phyloP scores from a whole-genome alignment of 2,329 filamentous ascomycete species.

The Chrysosphaeria jannelii region DNA sequence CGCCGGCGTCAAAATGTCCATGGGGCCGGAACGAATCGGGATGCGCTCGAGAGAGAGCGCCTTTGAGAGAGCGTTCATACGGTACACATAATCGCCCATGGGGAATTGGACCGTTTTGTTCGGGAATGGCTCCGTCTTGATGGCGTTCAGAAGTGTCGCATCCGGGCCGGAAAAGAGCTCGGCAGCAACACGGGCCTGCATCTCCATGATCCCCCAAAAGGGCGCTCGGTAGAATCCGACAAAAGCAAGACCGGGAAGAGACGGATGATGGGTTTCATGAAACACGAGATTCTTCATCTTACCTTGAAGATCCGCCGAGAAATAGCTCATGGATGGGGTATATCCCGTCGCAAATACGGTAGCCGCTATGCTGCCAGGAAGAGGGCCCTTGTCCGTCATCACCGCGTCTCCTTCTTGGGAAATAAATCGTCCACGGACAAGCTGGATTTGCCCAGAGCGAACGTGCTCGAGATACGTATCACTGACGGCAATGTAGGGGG shows the following conservation, averaged over 20 bases:
- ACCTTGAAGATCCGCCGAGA: constrained; percentile 29
- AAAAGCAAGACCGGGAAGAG: constrained; percentile 37
- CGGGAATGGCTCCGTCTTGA: constrained; percentile 19
- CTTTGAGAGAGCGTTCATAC: constrained; percentile 39
- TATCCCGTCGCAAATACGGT: constrained; percentile 48
- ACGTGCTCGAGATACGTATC: constrained; percentile 49
- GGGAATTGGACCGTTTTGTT: constrained; percentile 35
- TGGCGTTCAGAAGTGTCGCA: constrained; percentile 14
- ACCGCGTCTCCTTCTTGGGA: constrained; percentile 10
- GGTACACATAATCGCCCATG: constrained; percentile 52
- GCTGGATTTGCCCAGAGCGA: constrained; percentile 25
- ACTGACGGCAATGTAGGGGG: constrained; percentile 36
- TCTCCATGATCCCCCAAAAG: constrained; percentile 69
- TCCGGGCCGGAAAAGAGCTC: constrained; percentile 15
- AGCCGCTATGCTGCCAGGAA: constrained; percentile 32
- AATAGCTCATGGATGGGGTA: too few species aligned
- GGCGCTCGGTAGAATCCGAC: constrained; percentile 63
- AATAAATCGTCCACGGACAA: constrained; percentile 17
- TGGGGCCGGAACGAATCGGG: constrained; percentile 10
- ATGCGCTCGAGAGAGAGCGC: constrained; percentile 30
- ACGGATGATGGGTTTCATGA: constrained; percentile 29
- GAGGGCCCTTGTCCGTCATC: too few species aligned
- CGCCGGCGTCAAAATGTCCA: constrained; percentile 5
- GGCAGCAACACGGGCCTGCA: constrained; percentile 45
- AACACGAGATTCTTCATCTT: constrained; percentile 38